phyloP scores from a whole-genome alignment of 2,329 filamentous ascomycete species.

The Phaeoacremonium minimum region DNA sequence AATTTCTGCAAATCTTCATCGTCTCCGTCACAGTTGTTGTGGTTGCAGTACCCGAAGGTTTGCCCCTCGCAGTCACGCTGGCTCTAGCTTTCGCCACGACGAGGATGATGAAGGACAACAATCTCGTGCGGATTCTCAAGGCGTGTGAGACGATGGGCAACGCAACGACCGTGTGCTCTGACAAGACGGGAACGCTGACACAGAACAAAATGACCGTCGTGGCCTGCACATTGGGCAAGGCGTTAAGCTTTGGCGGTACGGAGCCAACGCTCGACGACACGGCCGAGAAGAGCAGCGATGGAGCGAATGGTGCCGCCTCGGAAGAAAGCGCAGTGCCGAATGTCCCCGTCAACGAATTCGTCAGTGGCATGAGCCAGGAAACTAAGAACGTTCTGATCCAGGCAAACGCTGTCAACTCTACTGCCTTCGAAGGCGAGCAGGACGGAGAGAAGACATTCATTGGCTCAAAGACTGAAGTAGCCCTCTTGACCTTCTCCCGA shows the following conservation, averaged over 20 bases:
- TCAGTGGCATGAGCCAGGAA: conserved; percentile 10
- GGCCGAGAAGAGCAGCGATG: conserved; percentile 5
- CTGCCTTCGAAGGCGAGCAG: conserved; percentile 46
- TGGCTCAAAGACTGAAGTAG: conserved; percentile 52
- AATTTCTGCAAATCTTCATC: conserved; percentile 58
- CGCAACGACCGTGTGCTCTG: conserved; percentile 72
- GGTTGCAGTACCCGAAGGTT: conserved; percentile 64
- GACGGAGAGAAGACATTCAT: conserved; percentile 33
- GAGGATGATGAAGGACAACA: conserved; percentile 68
- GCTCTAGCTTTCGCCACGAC: conserved; percentile 68
- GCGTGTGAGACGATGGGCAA: conserved; percentile 74
- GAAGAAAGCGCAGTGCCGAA: conserved; percentile 22
- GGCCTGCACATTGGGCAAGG: conserved; percentile 59
- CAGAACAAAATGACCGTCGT: conserved; percentile 77
- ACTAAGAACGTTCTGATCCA: conserved; percentile 19
- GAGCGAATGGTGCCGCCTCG: not conserved
- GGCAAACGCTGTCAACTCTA: conserved; percentile 40
- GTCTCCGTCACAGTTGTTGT: conserved; percentile 65
- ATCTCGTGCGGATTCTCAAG: conserved; percentile 63
- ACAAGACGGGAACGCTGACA: conserved; percentile 72
- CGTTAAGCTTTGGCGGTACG: conserved; percentile 24
- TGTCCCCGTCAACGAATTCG: conserved; percentile 17
- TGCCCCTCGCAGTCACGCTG: conserved; percentile 64
- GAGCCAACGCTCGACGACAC: conserved; percentile 19
- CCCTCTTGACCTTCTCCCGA: conserved; percentile 43